Evolutionary conservation across 2,329 filamentous ascomycete genomes (phyloP), one percentile per base, ranked within the genome.

Genomic region (Exophiala alcalophila): DNA sequence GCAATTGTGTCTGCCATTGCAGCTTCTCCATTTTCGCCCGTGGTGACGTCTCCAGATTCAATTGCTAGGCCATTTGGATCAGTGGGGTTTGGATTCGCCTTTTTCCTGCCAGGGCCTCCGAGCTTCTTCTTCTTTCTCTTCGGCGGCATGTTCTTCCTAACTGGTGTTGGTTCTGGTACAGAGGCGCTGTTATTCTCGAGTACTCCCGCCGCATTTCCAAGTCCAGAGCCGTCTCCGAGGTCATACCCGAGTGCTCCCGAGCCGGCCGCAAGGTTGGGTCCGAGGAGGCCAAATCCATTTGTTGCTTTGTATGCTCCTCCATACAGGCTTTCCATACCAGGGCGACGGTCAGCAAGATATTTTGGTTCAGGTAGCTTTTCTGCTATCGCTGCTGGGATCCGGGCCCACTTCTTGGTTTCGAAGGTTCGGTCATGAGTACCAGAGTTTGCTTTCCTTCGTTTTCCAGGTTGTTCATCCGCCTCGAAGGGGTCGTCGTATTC

Each of bases 321-420:
- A 51, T 76, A 76, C 8, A 74, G 54, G 29, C 72, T 77, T 4
- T 74, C 71, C 25, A 83, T 61, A 10, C 80, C 80, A 54, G 76
- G 74, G 43, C 79, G 67, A 49, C 78, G 68, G 57, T 81, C 80
- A 1, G 80, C 80, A 34, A 83, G 67, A 56, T 77, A 83, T 57
- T 80, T 77, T 10, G 72, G 71, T 55, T 83, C 80, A 0, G 77
- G 66, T 36, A 72, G 71, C 54, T 82, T 77, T 18, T 57, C 54
- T 9, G 54, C 54, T 15, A 76, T 58, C 52, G 78, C 70, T 42
- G 74, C 70, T 2, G 79, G 73, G 15, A 81, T 63, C 19, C 72
- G 69, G 29, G 70, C 64, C 74, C 77, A 83, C 57, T 78, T 80
- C 59, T 72, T 73, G 33, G 73, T 67, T 7, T 72, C 67, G 53